Percentiles rank a stretch among this genome's conserved stretches.
Conservation (phyloP, 2,329 filamentous ascomycete genomes). For the Colletotrichum graminicola region DNA sequence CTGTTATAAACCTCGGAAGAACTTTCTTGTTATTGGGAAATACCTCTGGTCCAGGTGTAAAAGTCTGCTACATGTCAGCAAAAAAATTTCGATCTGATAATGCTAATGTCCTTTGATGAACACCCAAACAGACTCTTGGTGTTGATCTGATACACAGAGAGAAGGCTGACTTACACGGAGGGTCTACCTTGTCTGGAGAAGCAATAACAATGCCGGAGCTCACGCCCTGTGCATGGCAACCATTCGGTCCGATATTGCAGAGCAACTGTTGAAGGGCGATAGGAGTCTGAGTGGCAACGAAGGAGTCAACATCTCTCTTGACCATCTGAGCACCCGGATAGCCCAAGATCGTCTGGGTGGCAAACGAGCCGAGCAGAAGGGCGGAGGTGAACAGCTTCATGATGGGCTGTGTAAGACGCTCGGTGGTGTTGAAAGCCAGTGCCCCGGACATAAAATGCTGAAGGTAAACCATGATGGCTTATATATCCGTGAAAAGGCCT, state of each 20-base stretch:
- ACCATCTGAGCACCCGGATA: conserved; percentile 57
- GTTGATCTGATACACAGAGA: neutral
- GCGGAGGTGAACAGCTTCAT: conserved; percentile 65
- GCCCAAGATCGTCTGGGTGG: conserved; percentile 64
- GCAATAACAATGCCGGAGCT: conserved; percentile 67
- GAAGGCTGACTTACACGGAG: conserved; percentile 62
- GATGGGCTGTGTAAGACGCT: conserved; percentile 53
- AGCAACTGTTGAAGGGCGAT: conserved; percentile 65
- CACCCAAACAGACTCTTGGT: neutral
- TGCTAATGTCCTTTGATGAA: neutral
- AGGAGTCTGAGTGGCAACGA: conserved; percentile 64
- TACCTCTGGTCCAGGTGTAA: conserved; percentile 78
- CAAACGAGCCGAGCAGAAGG: conserved; percentile 63
- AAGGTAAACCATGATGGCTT: conserved; percentile 36
- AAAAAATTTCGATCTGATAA: neutral
- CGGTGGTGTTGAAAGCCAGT: conserved; percentile 37
- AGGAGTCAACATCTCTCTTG: conserved; percentile 65
- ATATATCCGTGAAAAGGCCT: conserved; percentile 22
- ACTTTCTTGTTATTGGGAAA: too few species aligned
- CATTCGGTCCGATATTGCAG: conserved; percentile 70
- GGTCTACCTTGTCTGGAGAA: conserved; percentile 64
- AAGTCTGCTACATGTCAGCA: conserved; percentile 66
- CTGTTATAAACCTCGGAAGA: neutral
- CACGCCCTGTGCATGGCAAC: conserved; percentile 62
- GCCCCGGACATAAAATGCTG: conserved; percentile 34